phyloP scores from a whole-genome alignment of 2,329 filamentous ascomycete genomes.

The Fusarium sp. region DNA sequence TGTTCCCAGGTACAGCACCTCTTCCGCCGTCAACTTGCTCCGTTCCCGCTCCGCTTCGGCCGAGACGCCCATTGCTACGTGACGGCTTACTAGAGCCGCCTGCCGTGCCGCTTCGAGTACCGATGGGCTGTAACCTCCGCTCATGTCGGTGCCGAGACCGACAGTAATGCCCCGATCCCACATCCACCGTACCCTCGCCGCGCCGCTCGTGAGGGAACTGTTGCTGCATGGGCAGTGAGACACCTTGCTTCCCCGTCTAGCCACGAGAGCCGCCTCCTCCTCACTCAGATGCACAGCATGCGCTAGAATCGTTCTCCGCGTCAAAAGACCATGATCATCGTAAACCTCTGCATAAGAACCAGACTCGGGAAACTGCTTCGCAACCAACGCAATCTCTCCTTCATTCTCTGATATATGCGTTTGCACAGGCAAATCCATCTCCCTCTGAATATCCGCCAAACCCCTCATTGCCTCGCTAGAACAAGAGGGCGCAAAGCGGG shows the following conservation, averaged over 20 bases:
- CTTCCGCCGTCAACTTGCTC: conserved; percentile 79
- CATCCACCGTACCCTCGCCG: conserved; percentile 76
- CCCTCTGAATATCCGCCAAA: conserved; percentile 69
- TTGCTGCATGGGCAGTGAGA: conserved; percentile 91
- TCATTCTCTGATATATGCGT: conserved; percentile 90
- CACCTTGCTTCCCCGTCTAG: conserved; percentile 68
- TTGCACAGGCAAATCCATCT: conserved; percentile 74
- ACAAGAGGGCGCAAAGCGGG: conserved; percentile 70
- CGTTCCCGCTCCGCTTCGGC: conserved; percentile 50
- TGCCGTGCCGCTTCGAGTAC: conserved; percentile 85
- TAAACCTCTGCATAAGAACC: conserved; percentile 79
- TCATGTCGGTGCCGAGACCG: conserved; percentile 89
- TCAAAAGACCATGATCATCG: conserved; percentile 74
- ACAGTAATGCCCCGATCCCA: conserved; percentile 78
- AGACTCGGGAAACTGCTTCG: conserved; percentile 69
- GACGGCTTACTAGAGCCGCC: conserved; percentile 78
- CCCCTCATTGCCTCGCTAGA: conserved; percentile 64
- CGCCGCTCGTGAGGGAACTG: conserved; percentile 78
- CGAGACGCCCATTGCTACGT: conserved; percentile 65
- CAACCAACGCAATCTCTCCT: conserved; percentile 75
- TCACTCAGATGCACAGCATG: conserved; percentile 80
- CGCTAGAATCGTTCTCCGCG: conserved; percentile 77
- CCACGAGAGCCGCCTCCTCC: conserved; percentile 71
- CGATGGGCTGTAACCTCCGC: conserved; percentile 82
- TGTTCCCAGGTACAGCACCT: conserved; percentile 86